Conservation (phyloP, 1,139 yeast genomes). For the Taphrina wiesneri region DNA sequence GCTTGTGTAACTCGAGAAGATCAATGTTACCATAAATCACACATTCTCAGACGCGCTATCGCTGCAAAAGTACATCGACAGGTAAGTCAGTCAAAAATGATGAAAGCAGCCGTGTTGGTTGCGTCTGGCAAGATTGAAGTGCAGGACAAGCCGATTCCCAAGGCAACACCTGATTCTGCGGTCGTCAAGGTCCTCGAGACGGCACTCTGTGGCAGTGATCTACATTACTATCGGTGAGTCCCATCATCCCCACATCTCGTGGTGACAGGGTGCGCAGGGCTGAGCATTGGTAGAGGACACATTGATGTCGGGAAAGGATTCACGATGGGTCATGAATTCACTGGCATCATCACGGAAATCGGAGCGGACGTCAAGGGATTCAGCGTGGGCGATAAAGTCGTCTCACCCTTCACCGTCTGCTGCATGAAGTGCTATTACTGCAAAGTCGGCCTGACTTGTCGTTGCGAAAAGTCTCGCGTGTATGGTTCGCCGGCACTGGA, state of each 20-base stretch:
- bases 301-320: constrained; percentile 42
- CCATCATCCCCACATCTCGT: neutral
- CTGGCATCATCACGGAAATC: constrained; percentile 48
- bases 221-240: constrained; percentile 59
- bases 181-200: constrained; percentile 57
- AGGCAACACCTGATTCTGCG: constrained; percentile 51
- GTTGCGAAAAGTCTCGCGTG: constrained; percentile 55
- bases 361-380: constrained; percentile 46
- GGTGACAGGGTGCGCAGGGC: neutral
- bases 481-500: constrained; percentile 59
- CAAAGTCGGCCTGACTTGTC: constrained; percentile 55
- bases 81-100: constrained; percentile 41
- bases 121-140: constrained; percentile 54
- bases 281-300: neutral
- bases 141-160: constrained; percentile 53
- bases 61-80: too few relatives aligned
- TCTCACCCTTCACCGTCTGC: constrained; percentile 37
- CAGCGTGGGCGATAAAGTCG: constrained; percentile 48
- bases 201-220: constrained; percentile 45
- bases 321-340: constrained; percentile 61
- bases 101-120: constrained; percentile 62
- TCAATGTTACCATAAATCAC: neutral
- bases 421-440: constrained; percentile 63
- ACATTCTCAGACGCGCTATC: neutral
- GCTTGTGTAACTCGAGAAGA: too few relatives aligned